Base-by-base conservation (phyloP, 108 stramenopile species). In the Nitzschia sp. region DNA sequence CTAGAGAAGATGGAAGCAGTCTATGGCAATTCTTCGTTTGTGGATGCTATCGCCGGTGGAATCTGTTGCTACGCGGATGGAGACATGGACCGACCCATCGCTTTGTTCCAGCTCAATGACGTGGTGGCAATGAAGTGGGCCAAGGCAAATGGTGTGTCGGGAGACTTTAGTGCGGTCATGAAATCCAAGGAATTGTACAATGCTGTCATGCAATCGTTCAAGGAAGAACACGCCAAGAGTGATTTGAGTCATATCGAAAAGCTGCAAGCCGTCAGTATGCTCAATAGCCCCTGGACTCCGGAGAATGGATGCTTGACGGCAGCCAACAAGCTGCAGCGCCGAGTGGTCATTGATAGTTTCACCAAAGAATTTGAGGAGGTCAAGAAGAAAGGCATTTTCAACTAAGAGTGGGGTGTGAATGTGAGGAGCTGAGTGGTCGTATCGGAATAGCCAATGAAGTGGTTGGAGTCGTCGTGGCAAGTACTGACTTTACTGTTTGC, bases 41-140 rank as follows among this genome's bases (percentile, higher is more conserved):
- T 95, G 15, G 86, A 88, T 75, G 89, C 89, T 53, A 65, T 84
- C 46, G 79, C 74, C 26, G 93, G 93, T 27, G 93, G 93, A 21
- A 78, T 91, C 46, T 88, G 89, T 75, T 88, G 87, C 58, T 94
- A 94, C 64, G 93, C 89, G 27, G 93, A 94, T 59, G 89, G 89
- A 15, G 93, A 94, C n/a, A 91, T 94, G 93, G 93, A 94, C 60
- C 89, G 93, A 47, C 89, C 93, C 33, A 78, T 94, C 29, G 93
- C 90, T 18, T 42, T 94, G 53, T 73, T 94, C 77, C 89, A 90
- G 75, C 67, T 90, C 21, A 87, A 80, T 35, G 74, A 81, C 36
- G 62, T 67, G 28, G 68, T 82, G 46, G 72, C 83, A 59, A 82
- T 80, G 84, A 86, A 85, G 56, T 91, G 90, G 88, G 89, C 87